Evolutionary conservation across 805 yeast genomes (phyloP), one percentile per base, ranked within the genome.

Genomic region (Saccharomycopsis babjevae): DNA sequence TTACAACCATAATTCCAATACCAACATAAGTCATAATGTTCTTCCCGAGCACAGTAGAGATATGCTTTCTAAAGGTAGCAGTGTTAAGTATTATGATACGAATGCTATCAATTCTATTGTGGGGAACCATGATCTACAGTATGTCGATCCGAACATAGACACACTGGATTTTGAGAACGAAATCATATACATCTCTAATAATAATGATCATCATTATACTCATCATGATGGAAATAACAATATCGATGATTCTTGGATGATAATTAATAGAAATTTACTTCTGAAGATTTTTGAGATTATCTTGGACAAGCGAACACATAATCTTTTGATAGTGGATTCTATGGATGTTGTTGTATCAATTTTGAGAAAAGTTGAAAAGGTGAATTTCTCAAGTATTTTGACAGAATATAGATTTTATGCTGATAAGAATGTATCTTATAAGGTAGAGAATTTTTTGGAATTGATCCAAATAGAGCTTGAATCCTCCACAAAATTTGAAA

Each of bases 311-410:
- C 74, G 79, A 30, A 76, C 85, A 65, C 84, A 86, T 67, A 91
- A 91, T 58, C 70, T 88, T 5, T 74, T 93, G 54, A 71, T 93
- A 15, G 83, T 94, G 25, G 98, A 94, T 69, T 81, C 87, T 43
- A 85, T 92, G 6, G 85, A 87, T 62, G 83, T 94, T 13, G 78
- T 92, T 20, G 82, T 90, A 11, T 97, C 97, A 0, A 76, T 92
- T 1, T 73, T 94, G 39, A 77, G 99, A 58, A 85, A 86, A 69
- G 77, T 92, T 46, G 94, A 89, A 72, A 87, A 87, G 72, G 93
- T 97, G 98, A 86, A 84, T 67, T 86, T 87, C 69, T 83, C 92
- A 28, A 85, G 96, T 20, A 83, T 93, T 5, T 80, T 91, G 25
- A 86, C 86, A 67, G 98, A 93, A 71, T 94, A 90, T 72, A 76